Base-by-base conservation (phyloP, 2,329 filamentous ascomycete genomes). In the Xylariaceae sp. region DNA sequence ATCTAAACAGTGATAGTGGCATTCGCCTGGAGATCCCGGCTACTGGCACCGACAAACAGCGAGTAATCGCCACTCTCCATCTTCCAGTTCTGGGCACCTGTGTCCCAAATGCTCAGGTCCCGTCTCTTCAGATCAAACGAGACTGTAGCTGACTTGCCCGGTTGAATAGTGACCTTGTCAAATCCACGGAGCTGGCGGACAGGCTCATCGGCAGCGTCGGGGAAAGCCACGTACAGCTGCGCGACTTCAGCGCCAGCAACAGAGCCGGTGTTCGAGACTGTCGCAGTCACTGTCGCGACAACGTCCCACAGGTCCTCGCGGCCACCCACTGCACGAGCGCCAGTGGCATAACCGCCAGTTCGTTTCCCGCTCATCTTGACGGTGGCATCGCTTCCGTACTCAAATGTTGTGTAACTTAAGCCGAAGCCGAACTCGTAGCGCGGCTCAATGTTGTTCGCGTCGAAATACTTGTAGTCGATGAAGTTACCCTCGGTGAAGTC, bases 101-200 rank as follows among this genome's bases (percentile, higher is more conserved):
- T 67, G 52, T 95, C 86, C 90, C 90, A 96, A 68, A 89, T 93
- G 60, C 85, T 89, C 43, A 96, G 55, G 59, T 96, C 91, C 41
- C 88, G 80, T 32, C 89, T 76, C 12, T 81, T 89, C 44, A 96
- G 64, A 30, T 83, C 77, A 1, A 79, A 82, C 1, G 64, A 72
- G 65, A 93, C 93, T 1, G 73, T 79, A 11, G 71, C 72, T 39
- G 73, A 79, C 63, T 81, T 64, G 12, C 87, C 87, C 1, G 86
- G 75, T 11, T 75, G 70, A 45, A 96, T 81, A 39, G 71, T 73
- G 41, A 95, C 65, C 37, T 88, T 79, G 42, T 94, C 87, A 56
- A 96, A 97, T 19, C 83, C 83, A 46, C 91, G 81, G 15, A 96
- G 79, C 4, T 80, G 73, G 12, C 73, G 67, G 9, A 71, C 66